phyloP scores from a whole-genome alignment of 352 stramenopile species.

The Phytophthora melonis region DNA sequence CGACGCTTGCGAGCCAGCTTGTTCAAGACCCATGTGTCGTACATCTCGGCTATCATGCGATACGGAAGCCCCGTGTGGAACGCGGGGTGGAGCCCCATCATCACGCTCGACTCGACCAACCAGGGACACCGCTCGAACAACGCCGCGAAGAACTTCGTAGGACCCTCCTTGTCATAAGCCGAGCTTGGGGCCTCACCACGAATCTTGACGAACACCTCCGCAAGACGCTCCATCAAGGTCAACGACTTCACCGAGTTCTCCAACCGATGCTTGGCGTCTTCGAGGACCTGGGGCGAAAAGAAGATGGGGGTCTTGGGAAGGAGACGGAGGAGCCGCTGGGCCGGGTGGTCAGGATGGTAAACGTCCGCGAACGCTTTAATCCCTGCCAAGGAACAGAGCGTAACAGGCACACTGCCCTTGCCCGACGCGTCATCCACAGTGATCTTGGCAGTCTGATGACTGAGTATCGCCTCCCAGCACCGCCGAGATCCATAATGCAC shows the following conservation, averaged over 20 bases:
- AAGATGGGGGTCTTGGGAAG: neutral
- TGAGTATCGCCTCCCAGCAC: neutral
- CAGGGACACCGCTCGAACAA: neutral
- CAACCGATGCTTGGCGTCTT: neutral
- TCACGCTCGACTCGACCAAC: neutral
- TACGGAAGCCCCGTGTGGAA: neutral
- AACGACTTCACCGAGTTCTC: neutral
- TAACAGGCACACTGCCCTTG: too few relatives aligned
- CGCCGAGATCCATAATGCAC: neutral
- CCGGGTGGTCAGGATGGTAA: neutral
- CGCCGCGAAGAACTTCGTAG: neutral
- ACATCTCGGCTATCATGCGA: neutral
- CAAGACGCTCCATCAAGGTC: neutral
- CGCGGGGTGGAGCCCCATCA: neutral
- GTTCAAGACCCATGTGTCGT: neutral
- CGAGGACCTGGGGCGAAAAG: too few relatives aligned
- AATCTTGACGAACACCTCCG: neutral
- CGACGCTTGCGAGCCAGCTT: neutral
- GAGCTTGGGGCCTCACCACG: too few relatives aligned
- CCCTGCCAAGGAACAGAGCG: neutral
- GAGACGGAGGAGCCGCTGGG: neutral
- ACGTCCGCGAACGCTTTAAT: neutral
- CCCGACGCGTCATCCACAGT: too few relatives aligned
- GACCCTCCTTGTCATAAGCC: too few relatives aligned
- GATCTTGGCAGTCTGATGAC: neutral